Evolutionary conservation across 176 grass and related monocot species (phyloP), one percentile per base, ranked within the genome.

Genomic region (Zea luxurians): DNA sequence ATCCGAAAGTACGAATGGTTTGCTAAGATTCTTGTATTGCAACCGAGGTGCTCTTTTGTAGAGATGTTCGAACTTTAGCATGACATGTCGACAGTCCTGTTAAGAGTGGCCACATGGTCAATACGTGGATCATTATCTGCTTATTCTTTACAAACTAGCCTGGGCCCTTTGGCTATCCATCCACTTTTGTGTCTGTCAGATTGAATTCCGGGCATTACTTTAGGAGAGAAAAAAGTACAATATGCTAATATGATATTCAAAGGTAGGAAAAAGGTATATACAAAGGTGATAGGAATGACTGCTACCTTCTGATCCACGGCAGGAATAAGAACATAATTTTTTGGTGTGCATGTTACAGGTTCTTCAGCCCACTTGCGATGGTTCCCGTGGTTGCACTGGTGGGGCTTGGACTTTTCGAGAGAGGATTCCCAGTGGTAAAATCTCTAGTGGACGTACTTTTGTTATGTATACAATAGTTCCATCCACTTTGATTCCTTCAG

Each of bases 391-490:
- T 99, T 42, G 78, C 92, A 34, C 78, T 99, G 74, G 92, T 99
- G 68, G 96, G 96, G 20, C 91, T 99, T 82, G 96, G 96, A 78
- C 90, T 99, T 78, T 99, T 99, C 54, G 89, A 89, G 83, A 92
- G 96, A 99, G 96, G 96, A 89, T 99, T 99, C 83, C 92, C 96
- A 38, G 78, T 99, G 92, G 96, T 99, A 89, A 85, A 81, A 61
- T 41, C 67, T 27, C 86, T 85, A 60, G 72, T 89, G 64, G 75
- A 75, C 82, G 76, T 60, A 52, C 83, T 87, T 86, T 79, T 84
- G 6, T 20, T 76, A 37, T 54, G 12, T 34, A 27, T 45, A 70
- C 0, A 44, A 18, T 48, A 73, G 42, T 66, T 27, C 2, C 13
- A 59, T 11, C 21, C 42, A 48, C 41, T 46, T 70, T n/a, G n/a